phyloP scores from a whole-genome alignment of 768 basidiomycete species.

The Pleurotus sapidus region DNA sequence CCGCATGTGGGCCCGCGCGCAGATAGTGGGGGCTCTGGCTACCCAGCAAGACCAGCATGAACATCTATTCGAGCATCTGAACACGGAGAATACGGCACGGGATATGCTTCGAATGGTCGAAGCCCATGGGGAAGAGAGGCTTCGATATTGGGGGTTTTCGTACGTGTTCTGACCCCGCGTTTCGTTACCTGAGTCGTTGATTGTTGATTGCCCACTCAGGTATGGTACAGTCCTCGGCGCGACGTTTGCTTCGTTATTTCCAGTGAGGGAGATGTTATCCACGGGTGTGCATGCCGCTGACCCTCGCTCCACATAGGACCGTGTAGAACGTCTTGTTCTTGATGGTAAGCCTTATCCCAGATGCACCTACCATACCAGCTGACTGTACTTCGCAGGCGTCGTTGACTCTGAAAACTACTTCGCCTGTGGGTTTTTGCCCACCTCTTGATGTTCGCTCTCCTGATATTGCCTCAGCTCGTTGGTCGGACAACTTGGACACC shows the following conservation, averaged over 20 bases:
- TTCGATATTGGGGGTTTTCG: too few species aligned
- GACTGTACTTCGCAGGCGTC: constrained; percentile 11
- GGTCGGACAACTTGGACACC: constrained; percentile 15
- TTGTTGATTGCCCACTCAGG: background rate
- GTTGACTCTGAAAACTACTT: constrained; percentile 21
- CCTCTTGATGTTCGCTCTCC: background rate
- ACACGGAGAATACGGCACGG: constrained; percentile 25
- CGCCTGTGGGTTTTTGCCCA: constrained; percentile 12
- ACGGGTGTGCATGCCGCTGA: background rate
- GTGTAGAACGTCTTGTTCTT: constrained; percentile 26
- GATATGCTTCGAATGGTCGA: too few species aligned
- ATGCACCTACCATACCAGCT: background rate
- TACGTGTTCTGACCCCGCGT: too few species aligned
- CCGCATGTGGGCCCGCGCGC: constrained; percentile 27
- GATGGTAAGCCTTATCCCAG: constrained; percentile 20
- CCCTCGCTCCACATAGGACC: constrained; percentile 17
- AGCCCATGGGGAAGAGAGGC: too few species aligned
- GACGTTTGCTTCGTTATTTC: constrained; percentile 31
- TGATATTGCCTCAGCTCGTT: background rate
- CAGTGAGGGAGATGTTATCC: constrained; percentile 17
- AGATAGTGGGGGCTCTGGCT: constrained; percentile 27
- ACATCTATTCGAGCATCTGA: constrained; percentile 27
- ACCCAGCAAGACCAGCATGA: constrained; percentile 18
- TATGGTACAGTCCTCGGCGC: constrained; percentile 24
- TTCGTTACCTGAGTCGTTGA: too few species aligned